Percentiles rank a stretch among this genome's conserved stretches.
These are phyloP conservation scores for Saccharum spontaneum DNA, from an alignment of 176 grass and related monocot species.

Conservation along the genomic window DNA sequence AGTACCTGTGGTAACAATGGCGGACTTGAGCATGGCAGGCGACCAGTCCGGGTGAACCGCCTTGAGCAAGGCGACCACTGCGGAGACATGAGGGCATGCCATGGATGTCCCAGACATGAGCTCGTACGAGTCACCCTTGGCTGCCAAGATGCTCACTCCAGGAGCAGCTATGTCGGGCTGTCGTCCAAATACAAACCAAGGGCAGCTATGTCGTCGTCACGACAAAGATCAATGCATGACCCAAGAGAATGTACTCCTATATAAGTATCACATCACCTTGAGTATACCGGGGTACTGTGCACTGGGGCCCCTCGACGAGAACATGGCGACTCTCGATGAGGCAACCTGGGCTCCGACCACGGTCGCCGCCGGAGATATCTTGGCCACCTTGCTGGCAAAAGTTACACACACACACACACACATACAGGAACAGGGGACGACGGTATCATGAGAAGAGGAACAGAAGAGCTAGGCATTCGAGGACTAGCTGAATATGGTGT, in stretches of 20 bases:
- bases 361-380: neutral
- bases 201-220: no score
- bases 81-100: conserved; percentile 47
- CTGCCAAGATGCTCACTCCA: conserved; percentile 40
- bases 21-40: neutral
- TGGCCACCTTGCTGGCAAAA: neutral
- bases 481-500: no score
- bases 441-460: no score
- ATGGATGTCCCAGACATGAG: conserved; percentile 44
- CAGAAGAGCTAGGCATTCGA: no score
- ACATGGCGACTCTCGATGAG: neutral
- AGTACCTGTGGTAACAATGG: conserved; percentile 44
- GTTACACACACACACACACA: no score
- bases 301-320: conserved; percentile 24
- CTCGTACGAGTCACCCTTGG: neutral
- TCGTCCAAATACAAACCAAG: neutral
- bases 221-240: no score
- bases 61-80: conserved; percentile 30
- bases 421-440: no score
- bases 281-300: neutral
- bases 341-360: neutral
- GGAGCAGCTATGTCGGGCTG: conserved; percentile 54
- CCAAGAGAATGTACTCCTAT: no score
- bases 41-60: conserved; percentile 39
- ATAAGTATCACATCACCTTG: neutral